Conservation (phyloP, 2,329 filamentous ascomycete species). For the Cladobotryum mycophilum region DNA sequence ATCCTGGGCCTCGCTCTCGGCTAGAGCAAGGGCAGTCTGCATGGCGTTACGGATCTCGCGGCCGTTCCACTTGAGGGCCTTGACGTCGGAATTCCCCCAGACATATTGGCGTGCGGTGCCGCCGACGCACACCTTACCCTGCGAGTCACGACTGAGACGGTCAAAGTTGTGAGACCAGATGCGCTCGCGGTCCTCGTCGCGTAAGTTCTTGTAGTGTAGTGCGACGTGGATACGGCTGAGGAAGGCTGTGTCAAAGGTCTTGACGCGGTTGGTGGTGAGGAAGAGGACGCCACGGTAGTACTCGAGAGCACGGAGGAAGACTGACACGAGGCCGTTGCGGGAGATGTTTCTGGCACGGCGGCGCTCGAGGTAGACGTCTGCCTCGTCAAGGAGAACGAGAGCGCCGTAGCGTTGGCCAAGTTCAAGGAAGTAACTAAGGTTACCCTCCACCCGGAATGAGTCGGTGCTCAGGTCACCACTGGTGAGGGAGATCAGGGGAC, state of each 20-base stretch:
- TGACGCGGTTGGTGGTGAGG: conserved; percentile 45
- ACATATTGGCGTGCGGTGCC: conserved; percentile 35
- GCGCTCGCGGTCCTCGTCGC: conserved; percentile 35
- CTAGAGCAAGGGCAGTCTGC: conserved; percentile 39
- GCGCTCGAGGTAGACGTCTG: conserved; percentile 53
- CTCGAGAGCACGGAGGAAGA: conserved; percentile 46
- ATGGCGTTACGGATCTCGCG: conserved; percentile 38
- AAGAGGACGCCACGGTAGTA: conserved; percentile 46
- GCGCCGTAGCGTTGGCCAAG: conserved; percentile 45
- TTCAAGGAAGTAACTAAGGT: conserved; percentile 42
- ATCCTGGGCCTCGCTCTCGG: conserved; percentile 35
- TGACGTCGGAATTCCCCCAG: conserved; percentile 31
- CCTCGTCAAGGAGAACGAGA: conserved; percentile 52
- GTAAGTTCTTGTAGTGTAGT: conserved; percentile 38
- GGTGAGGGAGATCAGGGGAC: conserved; percentile 46
- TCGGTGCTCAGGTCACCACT: conserved; percentile 41
- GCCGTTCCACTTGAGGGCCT: conserved; percentile 35
- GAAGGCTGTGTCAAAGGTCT: conserved; percentile 42
- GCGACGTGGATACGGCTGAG: conserved; percentile 44
- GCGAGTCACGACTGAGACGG: conserved; percentile 36
- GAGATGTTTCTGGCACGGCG: conserved; percentile 38
- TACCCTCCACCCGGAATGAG: conserved; percentile 33
- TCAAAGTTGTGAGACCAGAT: conserved; percentile 43
- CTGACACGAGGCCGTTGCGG: conserved; percentile 42
- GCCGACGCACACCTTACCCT: conserved; percentile 30